Evolutionary conservation across 805 yeast species (phyloP).

Genomic region (Ogataea methanolica): DNA sequence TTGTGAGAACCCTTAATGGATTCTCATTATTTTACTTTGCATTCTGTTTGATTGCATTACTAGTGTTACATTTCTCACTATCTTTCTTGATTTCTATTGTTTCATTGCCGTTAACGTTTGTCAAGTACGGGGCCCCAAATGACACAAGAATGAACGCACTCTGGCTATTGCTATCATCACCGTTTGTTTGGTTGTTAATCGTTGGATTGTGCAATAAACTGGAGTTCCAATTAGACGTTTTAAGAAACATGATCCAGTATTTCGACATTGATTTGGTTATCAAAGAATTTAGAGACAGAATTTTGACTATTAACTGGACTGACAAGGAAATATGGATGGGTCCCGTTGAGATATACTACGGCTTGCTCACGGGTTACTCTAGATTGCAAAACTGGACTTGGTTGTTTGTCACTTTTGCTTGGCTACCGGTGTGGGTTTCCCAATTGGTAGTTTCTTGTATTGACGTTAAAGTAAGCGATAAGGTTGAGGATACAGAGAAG

Average conservation of each 20-base stretch:
- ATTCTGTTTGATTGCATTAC: constrained; percentile 62
- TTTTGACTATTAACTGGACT: constrained; percentile 12
- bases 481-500: constrained; percentile 1
- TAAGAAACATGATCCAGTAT: constrained; percentile 29
- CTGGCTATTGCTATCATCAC: constrained; percentile 28
- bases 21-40: constrained; percentile 53
- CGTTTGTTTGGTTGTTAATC: constrained; percentile 24
- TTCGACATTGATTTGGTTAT: constrained; percentile 15
- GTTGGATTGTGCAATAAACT: constrained; percentile 22
- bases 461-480: constrained; percentile 15
- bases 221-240: constrained; percentile 24
- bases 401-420: constrained; percentile 65
- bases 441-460: constrained; percentile 20
- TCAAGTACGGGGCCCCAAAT: constrained; percentile 34
- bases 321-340: constrained; percentile 23
- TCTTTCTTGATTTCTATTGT: constrained; percentile 66
- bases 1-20: constrained; percentile 20
- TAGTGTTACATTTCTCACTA: constrained; percentile 81
- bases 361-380: constrained; percentile 59
- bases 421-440: constrained; percentile 79
- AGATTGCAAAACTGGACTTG: constrained; percentile 83
- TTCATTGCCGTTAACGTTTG: constrained; percentile 71
- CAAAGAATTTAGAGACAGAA: constrained; percentile 12
- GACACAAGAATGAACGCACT: constrained; percentile 15
- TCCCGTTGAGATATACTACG: constrained; percentile 39